Percentiles rank a stretch among this genome's conserved stretches.
These are phyloP conservation scores for Blastocystis sp. DNA, from an alignment of 352 stramenopile genomes.

Conservation along the genomic window DNA sequence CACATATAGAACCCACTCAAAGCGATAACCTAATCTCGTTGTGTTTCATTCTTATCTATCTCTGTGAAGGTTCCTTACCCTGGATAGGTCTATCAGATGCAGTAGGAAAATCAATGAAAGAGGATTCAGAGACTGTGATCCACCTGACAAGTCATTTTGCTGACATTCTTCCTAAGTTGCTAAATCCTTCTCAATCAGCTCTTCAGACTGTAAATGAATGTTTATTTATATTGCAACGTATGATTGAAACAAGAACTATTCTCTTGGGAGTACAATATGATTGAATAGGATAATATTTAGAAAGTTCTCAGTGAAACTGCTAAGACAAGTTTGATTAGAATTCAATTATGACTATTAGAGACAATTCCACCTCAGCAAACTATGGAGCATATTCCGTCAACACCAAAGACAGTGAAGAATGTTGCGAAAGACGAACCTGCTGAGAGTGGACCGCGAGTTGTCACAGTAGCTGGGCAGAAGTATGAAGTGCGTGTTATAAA, in stretches of 20 bases:
- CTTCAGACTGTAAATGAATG: neutral
- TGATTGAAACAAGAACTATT: no score
- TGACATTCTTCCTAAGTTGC: no score
- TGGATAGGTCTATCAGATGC: neutral
- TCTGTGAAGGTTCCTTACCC: neutral
- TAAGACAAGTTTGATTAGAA: neutral
- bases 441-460: neutral
- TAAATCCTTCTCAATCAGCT: neutral
- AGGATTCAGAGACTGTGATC: no score
- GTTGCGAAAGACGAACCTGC: neutral
- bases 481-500: conserved; percentile 42
- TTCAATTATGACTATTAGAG: neutral
- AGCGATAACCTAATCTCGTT: conserved; percentile 22
- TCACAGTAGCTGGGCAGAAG: conserved; percentile 19
- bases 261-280: no score
- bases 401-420: neutral
- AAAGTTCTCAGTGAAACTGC: neutral
- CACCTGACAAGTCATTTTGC: no score
- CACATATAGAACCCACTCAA: neutral
- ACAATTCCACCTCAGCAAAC: neutral
- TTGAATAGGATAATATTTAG: no score
- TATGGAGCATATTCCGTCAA: neutral
- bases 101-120: conserved; percentile 12
- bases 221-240: neutral
- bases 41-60: conserved; percentile 20